Percentiles rank a stretch among this genome's conserved stretches.
phyloP scores from a whole-genome alignment of 495 filamentous ascomycete genomes.

The Aspergillus panamensis region DNA sequence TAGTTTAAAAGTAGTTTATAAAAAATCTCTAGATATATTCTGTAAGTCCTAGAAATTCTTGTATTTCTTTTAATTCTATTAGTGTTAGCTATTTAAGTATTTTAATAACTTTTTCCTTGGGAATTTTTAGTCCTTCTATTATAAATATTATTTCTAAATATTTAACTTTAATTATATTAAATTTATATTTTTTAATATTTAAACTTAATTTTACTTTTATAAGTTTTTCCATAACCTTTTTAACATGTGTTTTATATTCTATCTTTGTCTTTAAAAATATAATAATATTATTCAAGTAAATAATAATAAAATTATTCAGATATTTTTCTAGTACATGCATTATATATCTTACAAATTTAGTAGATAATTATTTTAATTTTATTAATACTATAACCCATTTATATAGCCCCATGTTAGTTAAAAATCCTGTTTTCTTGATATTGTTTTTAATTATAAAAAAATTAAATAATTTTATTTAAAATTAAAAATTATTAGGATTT shows the following conservation, averaged over 20 bases:
- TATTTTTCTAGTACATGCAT: neutral
- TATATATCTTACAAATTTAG: constrained; percentile 1
- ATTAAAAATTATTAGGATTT: constrained; percentile 5
- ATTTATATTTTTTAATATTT: too few species aligned
- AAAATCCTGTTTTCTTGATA: constrained; percentile 8
- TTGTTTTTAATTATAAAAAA: neutral
- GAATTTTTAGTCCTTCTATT: neutral
- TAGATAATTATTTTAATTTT: neutral
- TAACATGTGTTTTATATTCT: too few species aligned
- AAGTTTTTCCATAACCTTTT: too few species aligned
- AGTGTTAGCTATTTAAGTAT: neutral
- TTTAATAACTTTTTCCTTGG: constrained; percentile 1
- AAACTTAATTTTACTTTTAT: too few species aligned
- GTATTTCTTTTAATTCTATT: neutral
- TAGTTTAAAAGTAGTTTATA: neutral
- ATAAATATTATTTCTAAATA: neutral
- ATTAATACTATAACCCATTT: constrained; percentile 2
- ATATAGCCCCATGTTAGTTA: neutral
- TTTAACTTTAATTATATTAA: neutral
- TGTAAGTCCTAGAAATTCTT: constrained; percentile 1
- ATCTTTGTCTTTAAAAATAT: neutral
- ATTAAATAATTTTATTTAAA: too few species aligned
- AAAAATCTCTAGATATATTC: too few species aligned
- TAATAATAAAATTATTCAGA: neutral
- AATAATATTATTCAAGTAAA: neutral